Evolutionary conservation across 495 filamentous ascomycete genomes (phyloP).

Genomic region (Neurospora sp.): DNA sequence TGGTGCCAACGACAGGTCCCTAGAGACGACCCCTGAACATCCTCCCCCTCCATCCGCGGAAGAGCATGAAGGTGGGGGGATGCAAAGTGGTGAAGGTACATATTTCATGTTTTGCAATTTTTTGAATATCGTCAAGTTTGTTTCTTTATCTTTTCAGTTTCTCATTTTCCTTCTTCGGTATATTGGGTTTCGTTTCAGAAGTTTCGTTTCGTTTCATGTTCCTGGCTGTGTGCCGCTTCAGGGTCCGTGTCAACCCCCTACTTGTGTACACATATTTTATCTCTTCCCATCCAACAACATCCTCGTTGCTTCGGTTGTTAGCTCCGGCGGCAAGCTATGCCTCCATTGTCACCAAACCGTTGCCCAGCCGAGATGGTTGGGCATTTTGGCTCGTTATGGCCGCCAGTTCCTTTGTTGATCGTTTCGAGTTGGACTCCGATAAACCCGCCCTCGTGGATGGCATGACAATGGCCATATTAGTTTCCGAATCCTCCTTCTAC

Average conservation of each 20-base stretch:
- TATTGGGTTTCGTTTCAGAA: background rate
- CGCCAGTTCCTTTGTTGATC: background rate
- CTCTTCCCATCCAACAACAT: background rate
- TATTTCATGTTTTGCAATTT: background rate
- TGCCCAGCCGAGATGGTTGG: background rate
- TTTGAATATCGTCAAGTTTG: background rate
- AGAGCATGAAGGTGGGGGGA: background rate
- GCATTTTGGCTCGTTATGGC: background rate
- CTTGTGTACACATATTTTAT: background rate
- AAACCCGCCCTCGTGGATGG: background rate
- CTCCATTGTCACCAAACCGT: background rate
- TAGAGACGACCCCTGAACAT: background rate
- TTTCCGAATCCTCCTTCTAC: background rate
- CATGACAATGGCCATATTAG: background rate
- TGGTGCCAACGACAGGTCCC: background rate
- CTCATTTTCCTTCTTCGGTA: background rate
- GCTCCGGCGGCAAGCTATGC: background rate
- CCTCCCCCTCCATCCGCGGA: background rate
- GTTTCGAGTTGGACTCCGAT: background rate
- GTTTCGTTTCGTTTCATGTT: background rate
- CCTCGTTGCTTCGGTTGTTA: background rate
- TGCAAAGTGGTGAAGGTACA: background rate
- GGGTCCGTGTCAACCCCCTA: background rate
- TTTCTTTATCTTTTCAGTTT: background rate
- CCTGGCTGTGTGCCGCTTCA: background rate